Evolutionary conservation across 106 monocot species (phyloP), one percentile per base, ranked within the genome.

Genomic region (Alisma plantagoaquatica): DNA sequence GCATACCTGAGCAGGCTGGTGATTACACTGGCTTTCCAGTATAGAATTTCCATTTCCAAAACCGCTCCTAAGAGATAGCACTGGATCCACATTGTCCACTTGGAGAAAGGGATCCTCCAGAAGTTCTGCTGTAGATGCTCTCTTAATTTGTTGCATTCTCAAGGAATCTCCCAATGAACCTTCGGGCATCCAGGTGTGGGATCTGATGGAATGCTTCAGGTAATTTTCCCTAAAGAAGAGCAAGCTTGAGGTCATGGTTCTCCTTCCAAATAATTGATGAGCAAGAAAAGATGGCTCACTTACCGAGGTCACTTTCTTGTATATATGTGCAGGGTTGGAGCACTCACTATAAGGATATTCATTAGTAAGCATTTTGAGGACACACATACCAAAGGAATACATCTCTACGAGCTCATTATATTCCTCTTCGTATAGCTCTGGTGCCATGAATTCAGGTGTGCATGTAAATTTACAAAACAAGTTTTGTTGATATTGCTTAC

Each of bases 391-490:
- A 38, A 99, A 99, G 21, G 98, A 86, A 52, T 99, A 99, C 10
- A 90, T 60, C 41, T 99, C 98, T 0, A 99, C 98, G 25, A 82
- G 78, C 61, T 90, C 90, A 26, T 90, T 77, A 46, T 99, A 99
- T 20, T 86, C 82, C 71, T 99, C 98, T 20, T 99, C 98, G 18
- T 99, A 99, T 29, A 99, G 76, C 59, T 99, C 98, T 0, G 98
- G 98, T 2, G 96, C 96, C 96, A 96, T 99, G 75, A 90, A 99
- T 61, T 99, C 98, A 3, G 98, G 98, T 16, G 98, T 99, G 18
- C 93, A 84, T 87, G 87, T 3, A 63, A 44, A 14, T 38, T 14
- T 14, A 38, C n/a, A n/a, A n/a, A n/a, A n/a, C n/a, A n/a, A n/a
- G n/a, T n/a, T n/a, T n/a, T n/a, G n/a, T n/a, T n/a, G n/a, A n/a